phyloP scores from a whole-genome alignment of 208 protist genomes.

The Leishmania aethiopica region DNA sequence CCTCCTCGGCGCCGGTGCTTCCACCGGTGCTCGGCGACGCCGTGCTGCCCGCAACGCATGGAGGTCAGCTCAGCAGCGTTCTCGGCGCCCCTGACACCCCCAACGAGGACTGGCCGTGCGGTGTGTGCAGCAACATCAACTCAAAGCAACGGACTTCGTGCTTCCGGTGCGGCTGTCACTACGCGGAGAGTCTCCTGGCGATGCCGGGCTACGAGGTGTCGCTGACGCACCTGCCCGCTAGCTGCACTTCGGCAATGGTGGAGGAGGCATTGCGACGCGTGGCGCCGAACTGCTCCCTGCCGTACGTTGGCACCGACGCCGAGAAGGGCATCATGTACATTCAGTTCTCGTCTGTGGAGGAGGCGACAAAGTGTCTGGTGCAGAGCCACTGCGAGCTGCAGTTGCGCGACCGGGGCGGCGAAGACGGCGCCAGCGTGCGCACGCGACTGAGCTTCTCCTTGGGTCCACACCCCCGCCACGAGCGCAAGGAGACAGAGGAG shows the following conservation, averaged over 20 bases:
- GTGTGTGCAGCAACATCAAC: conserved; percentile 87
- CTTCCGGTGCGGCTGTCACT: conserved; percentile 66
- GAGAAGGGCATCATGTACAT: conserved; percentile 27
- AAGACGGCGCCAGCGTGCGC: background rate
- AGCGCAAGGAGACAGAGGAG: conserved; percentile 11
- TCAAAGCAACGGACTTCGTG: conserved; percentile 61
- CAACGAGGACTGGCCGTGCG: conserved; percentile 73
- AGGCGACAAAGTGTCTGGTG: conserved; percentile 58
- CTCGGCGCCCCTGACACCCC: conserved; percentile 28
- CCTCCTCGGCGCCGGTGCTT: conserved; percentile 7
- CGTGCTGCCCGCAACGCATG: background rate
- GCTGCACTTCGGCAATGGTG: conserved; percentile 25
- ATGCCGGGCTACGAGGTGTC: conserved; percentile 50
- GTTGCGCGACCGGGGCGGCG: conserved; percentile 34
- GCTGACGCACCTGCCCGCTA: conserved; percentile 34
- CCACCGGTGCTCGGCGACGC: conserved; percentile 14
- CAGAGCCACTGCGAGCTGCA: conserved; percentile 46
- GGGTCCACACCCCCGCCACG: conserved; percentile 14
- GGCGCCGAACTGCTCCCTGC: conserved; percentile 7
- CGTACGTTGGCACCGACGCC: conserved; percentile 12
- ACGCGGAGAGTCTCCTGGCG: conserved; percentile 39
- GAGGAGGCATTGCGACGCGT: conserved; percentile 21
- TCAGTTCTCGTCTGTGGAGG: conserved; percentile 45
- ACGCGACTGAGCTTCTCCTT: conserved; percentile 26
- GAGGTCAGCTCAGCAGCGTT: background rate